Percentiles rank a stretch among this genome's conserved stretches.
Evolutionary conservation across 768 basidiomycete genomes (phyloP).

Genomic region (Boletus edulis): DNA sequence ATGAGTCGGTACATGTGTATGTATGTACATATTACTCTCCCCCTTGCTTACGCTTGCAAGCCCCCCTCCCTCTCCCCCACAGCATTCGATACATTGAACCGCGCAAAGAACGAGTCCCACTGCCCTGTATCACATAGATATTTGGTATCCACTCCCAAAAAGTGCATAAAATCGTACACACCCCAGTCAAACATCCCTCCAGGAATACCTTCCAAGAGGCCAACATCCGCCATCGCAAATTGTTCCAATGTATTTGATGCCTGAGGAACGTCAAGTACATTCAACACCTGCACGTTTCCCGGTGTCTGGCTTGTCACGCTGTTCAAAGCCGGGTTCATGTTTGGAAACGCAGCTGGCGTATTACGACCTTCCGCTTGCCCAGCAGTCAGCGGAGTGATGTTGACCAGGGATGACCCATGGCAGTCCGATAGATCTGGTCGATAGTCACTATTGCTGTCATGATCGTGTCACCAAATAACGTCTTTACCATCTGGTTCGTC

Average conservation of each 20-base stretch:
- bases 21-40: conserved; percentile 18
- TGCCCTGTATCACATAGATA: conserved; percentile 48
- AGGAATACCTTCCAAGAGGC: conserved; percentile 75
- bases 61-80: conserved; percentile 1
- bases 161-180: conserved; percentile 37
- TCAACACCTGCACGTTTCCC: conserved; percentile 73
- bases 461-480: conserved; percentile 15
- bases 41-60: background rate
- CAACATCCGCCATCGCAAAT: conserved; percentile 63
- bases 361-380: conserved; percentile 24
- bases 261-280: conserved; percentile 63
- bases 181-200: conserved; percentile 88
- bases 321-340: conserved; percentile 80
- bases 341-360: conserved; percentile 35
- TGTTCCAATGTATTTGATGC: conserved; percentile 56
- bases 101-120: conserved; percentile 80
- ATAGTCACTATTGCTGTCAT: conserved; percentile 3
- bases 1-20: background rate
- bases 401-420: conserved; percentile 47
- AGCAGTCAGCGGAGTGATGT: conserved; percentile 46
- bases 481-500: conserved; percentile 52
- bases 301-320: conserved; percentile 32
- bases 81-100: conserved; percentile 38
- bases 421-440: conserved; percentile 12
- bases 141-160: background rate